phyloP scores from a whole-genome alignment of 352 stramenopile species.

The Phytopythium montanum region DNA sequence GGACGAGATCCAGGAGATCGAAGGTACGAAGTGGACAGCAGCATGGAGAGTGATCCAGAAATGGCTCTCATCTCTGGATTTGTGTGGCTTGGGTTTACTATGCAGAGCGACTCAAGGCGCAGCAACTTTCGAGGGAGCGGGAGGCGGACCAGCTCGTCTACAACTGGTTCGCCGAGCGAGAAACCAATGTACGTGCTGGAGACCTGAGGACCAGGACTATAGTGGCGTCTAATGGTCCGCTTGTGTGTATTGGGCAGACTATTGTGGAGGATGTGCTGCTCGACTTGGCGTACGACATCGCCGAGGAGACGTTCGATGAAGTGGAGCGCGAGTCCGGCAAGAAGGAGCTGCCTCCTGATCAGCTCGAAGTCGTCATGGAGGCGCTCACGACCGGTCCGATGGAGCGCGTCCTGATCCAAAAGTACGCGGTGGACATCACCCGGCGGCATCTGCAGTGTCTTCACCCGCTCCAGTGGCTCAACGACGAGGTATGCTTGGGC shows the following conservation, averaged over 20 bases:
- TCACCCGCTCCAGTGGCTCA: constrained; percentile 65
- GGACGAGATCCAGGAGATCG: constrained; percentile 46
- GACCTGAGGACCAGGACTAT: not conserved
- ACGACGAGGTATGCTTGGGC: constrained; percentile 54
- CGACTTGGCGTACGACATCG: constrained; percentile 54
- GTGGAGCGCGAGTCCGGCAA: constrained; percentile 40
- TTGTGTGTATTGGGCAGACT: constrained; percentile 19
- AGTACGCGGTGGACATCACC: constrained; percentile 82
- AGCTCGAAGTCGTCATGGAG: constrained; percentile 53
- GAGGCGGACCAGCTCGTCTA: constrained; percentile 41
- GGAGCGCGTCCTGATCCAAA: constrained; percentile 67
- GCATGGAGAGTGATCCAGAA: not conserved
- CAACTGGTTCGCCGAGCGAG: constrained; percentile 33
- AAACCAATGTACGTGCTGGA: constrained; percentile 28
- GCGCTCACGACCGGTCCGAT: constrained; percentile 51
- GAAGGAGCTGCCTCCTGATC: constrained; percentile 58
- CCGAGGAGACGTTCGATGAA: constrained; percentile 50
- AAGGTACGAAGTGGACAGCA: constrained; percentile 25
- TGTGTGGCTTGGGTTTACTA: not conserved
- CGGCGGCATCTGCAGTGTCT: constrained; percentile 71
- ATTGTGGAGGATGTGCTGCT: constrained; percentile 59
- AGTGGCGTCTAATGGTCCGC: not conserved
- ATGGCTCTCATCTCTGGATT: not conserved
- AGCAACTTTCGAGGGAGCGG: constrained; percentile 31
- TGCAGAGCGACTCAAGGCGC: constrained; percentile 33